Evolutionary conservation across 352 stramenopile genomes (phyloP).

Genomic region (Thraustochytrium sp.): DNA sequence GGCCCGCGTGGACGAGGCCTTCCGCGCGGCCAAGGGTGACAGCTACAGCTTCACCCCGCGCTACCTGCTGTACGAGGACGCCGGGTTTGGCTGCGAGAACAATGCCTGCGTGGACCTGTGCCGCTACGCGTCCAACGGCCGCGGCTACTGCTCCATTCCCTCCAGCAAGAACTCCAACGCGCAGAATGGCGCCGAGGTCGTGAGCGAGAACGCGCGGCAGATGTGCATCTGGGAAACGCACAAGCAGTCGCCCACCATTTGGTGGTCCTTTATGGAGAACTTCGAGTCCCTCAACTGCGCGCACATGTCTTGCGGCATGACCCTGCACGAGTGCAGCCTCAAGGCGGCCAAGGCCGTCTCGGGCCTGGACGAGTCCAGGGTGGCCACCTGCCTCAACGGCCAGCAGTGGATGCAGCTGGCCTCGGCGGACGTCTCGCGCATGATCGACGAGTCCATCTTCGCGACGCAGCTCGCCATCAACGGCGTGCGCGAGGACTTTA

Average conservation of each 20-base stretch:
- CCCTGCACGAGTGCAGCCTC: neutral
- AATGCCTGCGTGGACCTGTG: neutral
- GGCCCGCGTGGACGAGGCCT: neutral
- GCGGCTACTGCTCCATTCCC: neutral
- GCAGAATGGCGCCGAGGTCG: neutral
- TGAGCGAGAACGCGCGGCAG: neutral
- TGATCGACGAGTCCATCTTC: slow-evolving; percentile 34
- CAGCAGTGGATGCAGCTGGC: neutral
- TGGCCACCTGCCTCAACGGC: neutral
- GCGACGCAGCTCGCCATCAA: slow-evolving; percentile 22
- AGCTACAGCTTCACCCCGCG: neutral
- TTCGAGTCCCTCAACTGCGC: neutral
- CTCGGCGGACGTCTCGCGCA: neutral
- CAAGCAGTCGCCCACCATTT: neutral
- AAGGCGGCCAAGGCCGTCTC: neutral
- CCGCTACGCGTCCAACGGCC: neutral
- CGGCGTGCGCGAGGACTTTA: slow-evolving; percentile 11
- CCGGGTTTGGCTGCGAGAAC: neutral
- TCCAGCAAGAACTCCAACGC: neutral
- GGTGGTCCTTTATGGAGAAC: neutral
- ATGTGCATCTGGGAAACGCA: neutral
- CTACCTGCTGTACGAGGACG: neutral
- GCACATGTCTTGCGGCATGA: neutral
- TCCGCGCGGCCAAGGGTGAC: neutral
- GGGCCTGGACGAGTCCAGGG: neutral